Evolutionary conservation across 495 filamentous ascomycete species (phyloP).

Genomic region (Trichoderma asperelloides): DNA sequence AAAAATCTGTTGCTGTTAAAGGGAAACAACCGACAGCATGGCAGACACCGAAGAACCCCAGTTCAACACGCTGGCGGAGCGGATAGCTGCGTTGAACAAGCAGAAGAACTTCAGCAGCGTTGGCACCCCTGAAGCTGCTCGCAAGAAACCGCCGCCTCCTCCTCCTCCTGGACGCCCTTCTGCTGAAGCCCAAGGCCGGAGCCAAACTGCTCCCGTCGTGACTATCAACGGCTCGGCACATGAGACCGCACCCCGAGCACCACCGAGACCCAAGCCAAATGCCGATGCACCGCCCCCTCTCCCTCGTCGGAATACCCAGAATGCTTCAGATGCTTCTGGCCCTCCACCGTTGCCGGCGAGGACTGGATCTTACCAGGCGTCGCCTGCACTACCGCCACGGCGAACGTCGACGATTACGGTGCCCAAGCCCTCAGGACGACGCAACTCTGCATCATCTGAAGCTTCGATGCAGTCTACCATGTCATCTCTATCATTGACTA

Average conservation of each 20-base stretch:
- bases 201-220: conserved; percentile 18
- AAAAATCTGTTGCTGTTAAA: not conserved
- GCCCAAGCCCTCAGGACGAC: conserved; percentile 19
- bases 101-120: conserved; percentile 38
- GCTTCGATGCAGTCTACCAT: conserved; percentile 34
- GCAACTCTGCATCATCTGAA: conserved; percentile 39
- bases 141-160: conserved; percentile 40
- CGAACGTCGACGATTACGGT: conserved; percentile 26
- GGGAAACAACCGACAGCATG: conserved; percentile 23
- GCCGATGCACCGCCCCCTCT: conserved; percentile 25
- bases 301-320: conserved; percentile 30
- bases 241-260: conserved; percentile 23
- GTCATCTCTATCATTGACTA: conserved; percentile 32
- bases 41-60: conserved; percentile 45
- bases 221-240: conserved; percentile 19
- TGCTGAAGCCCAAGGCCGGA: conserved; percentile 15
- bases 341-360: conserved; percentile 34
- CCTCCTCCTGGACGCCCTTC: conserved; percentile 30
- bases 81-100: conserved; percentile 47
- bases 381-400: conserved; percentile 32
- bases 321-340: conserved; percentile 16
- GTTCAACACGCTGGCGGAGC: conserved; percentile 43
- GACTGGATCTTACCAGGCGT: conserved; percentile 22
- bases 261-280: conserved; percentile 16
- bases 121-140: conserved; percentile 19